Evolutionary conservation across 495 filamentous ascomycete species (phyloP).

Genomic region (Annulohypoxylon stygium): DNA sequence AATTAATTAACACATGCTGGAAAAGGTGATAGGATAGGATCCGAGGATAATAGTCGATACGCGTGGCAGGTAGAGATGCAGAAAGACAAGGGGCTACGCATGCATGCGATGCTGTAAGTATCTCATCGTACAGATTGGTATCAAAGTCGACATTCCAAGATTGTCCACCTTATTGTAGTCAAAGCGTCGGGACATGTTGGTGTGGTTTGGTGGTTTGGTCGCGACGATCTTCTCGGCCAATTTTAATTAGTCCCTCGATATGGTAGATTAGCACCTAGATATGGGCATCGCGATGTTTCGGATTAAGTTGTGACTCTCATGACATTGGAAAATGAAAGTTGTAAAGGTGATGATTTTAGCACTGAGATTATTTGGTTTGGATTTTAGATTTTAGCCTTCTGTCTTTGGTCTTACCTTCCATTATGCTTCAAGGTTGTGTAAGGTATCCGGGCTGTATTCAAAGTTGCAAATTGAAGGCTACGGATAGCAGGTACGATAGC

Average conservation of each 20-base stretch:
- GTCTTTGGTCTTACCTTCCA: too few species aligned
- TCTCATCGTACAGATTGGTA: conserved; percentile 19
- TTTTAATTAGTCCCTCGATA: background rate
- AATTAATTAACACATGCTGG: conserved; percentile 3
- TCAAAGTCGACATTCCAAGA: conserved; percentile 5
- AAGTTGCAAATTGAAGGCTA: too few species aligned
- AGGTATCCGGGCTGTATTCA: too few species aligned
- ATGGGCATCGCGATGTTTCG: background rate
- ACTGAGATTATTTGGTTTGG: too few species aligned
- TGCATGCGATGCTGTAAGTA: background rate
- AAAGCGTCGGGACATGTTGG: conserved; percentile 6
- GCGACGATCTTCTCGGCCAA: conserved; percentile 6
- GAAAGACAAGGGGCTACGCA: conserved; percentile 5
- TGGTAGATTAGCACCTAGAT: background rate
- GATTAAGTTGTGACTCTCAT: too few species aligned
- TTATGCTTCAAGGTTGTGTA: too few species aligned
- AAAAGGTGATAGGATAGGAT: conserved; percentile 22
- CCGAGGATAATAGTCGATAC: background rate
- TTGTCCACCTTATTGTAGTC: background rate
- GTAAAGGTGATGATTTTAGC: too few species aligned
- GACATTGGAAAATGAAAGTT: too few species aligned
- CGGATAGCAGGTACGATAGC: too few species aligned
- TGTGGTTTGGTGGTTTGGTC: background rate
- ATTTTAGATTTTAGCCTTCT: too few species aligned
- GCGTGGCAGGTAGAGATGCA: conserved; percentile 11